Conservation (phyloP, 2,329 filamentous ascomycete species). For the Neofusicoccum kwambonambiense region DNA sequence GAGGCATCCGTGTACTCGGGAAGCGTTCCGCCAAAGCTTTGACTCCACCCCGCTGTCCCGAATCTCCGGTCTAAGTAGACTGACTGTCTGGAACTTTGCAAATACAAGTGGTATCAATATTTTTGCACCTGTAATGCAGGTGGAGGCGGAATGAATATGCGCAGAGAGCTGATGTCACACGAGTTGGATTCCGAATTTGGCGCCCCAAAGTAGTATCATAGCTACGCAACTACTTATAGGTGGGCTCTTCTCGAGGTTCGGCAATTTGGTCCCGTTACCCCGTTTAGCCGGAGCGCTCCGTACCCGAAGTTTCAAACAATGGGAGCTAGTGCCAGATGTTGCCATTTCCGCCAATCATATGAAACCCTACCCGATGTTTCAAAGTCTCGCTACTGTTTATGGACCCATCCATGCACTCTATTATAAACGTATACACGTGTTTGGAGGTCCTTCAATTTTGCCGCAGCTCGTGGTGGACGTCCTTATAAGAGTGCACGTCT, state of each 20-base stretch:
- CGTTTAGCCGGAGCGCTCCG: conserved; percentile 7
- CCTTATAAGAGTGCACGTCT: not conserved
- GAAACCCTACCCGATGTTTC: not conserved
- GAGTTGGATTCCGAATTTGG: too few relatives aligned
- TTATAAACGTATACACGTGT: conserved; percentile 8
- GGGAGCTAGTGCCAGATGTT: not conserved
- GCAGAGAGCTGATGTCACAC: too few relatives aligned
- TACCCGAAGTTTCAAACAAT: not conserved
- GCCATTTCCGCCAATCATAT: conserved; percentile 14
- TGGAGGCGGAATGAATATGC: too few relatives aligned
- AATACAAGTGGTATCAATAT: too few relatives aligned
- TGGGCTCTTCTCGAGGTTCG: not conserved
- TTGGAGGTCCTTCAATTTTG: conserved; percentile 1
- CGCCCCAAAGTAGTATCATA: not conserved
- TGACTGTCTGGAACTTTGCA: too few relatives aligned
- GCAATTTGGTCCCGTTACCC: not conserved
- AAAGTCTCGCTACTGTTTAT: not conserved
- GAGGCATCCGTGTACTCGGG: not conserved
- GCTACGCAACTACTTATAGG: not conserved
- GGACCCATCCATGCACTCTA: conserved; percentile 8
- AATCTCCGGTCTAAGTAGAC: not conserved
- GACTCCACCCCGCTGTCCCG: not conserved
- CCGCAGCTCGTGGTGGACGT: not conserved
- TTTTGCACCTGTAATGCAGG: too few relatives aligned
- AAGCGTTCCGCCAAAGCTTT: not conserved